phyloP scores from a whole-genome alignment of 2,329 filamentous ascomycete genomes.

The Penicillium sp. region DNA sequence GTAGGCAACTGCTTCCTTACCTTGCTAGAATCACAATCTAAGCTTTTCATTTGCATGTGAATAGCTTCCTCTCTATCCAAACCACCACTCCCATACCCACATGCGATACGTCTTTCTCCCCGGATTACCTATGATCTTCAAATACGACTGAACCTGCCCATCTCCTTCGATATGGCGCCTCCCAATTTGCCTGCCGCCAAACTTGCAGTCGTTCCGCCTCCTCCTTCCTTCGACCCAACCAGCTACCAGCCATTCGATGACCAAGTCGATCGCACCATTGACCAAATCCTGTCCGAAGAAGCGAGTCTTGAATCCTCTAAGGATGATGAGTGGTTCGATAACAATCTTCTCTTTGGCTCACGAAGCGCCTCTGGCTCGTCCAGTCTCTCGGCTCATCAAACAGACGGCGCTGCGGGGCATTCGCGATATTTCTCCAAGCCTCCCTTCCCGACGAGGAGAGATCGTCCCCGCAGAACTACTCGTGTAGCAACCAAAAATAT shows the following conservation, averaged over 20 bases:
- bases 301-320: constrained; percentile 15
- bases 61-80: no score
- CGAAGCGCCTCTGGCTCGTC: neutral
- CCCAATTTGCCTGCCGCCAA: neutral
- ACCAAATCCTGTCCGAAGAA: constrained; percentile 28
- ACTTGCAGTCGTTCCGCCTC: constrained; percentile 19
- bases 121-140: no score
- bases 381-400: neutral
- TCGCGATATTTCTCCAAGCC: neutral
- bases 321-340: constrained; percentile 5
- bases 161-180: neutral
- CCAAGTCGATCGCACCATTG: constrained; percentile 16
- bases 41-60: no score
- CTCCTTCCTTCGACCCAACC: constrained; percentile 19
- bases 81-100: neutral
- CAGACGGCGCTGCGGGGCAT: neutral
- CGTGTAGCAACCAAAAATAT: constrained; percentile 5
- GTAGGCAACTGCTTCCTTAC: no score
- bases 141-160: neutral
- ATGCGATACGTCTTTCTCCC: no score
- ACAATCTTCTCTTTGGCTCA: neutral
- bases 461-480: no score
- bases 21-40: no score
- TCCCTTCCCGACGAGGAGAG: no score
- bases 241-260: constrained; percentile 25